A percentile compares a stretch with the other conserved stretches of the same genome.
Evolutionary conservation across 345 rosid species (phyloP).

Genomic region (Populus davidiana): DNA sequence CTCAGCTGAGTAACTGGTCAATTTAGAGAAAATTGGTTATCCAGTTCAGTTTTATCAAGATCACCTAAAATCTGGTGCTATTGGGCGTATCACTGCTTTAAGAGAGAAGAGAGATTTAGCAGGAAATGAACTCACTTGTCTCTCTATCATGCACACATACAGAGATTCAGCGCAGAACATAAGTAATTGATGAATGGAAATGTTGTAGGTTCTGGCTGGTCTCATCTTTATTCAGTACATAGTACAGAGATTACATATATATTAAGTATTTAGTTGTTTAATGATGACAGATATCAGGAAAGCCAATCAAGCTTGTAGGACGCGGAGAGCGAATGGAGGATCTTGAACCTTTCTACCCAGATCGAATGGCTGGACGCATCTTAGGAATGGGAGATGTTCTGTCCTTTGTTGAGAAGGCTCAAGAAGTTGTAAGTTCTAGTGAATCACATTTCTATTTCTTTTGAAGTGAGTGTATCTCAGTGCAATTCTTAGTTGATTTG

Average conservation of each 20-base stretch:
- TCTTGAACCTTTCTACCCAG: slow-evolving; percentile 97
- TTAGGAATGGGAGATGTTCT: slow-evolving; percentile 99
- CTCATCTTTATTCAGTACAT: not conserved
- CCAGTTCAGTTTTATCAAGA: not conserved
- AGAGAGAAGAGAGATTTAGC: not conserved
- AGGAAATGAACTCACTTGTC: not conserved
- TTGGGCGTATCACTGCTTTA: not conserved
- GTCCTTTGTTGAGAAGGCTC: slow-evolving; percentile 94
- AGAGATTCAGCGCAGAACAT: not conserved
- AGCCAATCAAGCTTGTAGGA: slow-evolving; percentile 93
- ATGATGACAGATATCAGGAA: slow-evolving; percentile 76
- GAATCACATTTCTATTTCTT: slow-evolving; percentile 10
- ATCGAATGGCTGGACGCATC: slow-evolving; percentile 97
- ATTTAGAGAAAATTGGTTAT: not conserved
- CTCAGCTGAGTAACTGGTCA: not conserved
- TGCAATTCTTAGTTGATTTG: slow-evolving; percentile 19
- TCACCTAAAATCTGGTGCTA: not conserved
- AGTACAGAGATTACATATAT: not conserved
- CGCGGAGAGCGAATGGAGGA: slow-evolving; percentile 98
- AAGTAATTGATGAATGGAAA: not conserved
- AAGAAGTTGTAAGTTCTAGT: slow-evolving; percentile 76
- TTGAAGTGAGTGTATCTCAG: not conserved
- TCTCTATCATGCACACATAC: not conserved
- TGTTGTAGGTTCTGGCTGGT: slow-evolving; percentile 1
- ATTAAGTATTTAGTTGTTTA: slow-evolving; percentile 8